Percentiles rank a stretch among this genome's conserved stretches.
Conservation (phyloP, 2,329 filamentous ascomycete species). For the Neofusicoccum sp. region DNA sequence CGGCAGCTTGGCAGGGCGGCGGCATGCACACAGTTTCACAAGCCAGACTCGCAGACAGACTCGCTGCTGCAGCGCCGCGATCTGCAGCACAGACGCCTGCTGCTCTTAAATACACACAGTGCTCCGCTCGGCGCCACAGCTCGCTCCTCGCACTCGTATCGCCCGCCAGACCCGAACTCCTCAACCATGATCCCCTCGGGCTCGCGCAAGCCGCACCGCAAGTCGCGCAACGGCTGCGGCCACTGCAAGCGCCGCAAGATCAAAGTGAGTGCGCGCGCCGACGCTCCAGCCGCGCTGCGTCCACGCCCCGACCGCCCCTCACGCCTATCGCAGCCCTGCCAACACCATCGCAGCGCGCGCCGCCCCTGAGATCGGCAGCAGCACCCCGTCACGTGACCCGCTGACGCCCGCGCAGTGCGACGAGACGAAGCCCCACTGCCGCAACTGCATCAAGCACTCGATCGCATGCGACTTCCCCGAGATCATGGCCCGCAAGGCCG, state of each 20-base stretch:
- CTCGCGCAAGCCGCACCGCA: constrained; percentile 18
- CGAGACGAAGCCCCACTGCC: constrained; percentile 35
- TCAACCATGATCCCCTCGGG: constrained; percentile 8
- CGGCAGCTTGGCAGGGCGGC: no score
- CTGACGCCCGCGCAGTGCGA: constrained; percentile 30
- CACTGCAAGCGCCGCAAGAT: constrained; percentile 21
- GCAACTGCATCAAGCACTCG: constrained; percentile 36
- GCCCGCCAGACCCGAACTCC: background rate
- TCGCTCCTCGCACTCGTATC: background rate
- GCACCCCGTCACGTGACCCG: background rate
- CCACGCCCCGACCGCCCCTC: background rate
- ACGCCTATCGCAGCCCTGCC: background rate
- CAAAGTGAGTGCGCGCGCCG: constrained; percentile 1
- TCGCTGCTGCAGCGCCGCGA: background rate
- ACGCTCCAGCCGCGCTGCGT: background rate
- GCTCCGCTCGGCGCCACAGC: no score
- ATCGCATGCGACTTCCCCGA: constrained; percentile 30
- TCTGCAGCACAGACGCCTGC: background rate
- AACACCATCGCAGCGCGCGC: background rate
- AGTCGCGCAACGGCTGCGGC: constrained; percentile 18
- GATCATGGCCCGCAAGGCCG: constrained; percentile 16
- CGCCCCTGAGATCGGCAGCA: background rate
- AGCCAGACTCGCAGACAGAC: no score
- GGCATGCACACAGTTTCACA: no score
- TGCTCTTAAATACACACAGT: no score